phyloP scores from a whole-genome alignment of 2,329 filamentous ascomycete species.

The Alternaria consortialis region DNA sequence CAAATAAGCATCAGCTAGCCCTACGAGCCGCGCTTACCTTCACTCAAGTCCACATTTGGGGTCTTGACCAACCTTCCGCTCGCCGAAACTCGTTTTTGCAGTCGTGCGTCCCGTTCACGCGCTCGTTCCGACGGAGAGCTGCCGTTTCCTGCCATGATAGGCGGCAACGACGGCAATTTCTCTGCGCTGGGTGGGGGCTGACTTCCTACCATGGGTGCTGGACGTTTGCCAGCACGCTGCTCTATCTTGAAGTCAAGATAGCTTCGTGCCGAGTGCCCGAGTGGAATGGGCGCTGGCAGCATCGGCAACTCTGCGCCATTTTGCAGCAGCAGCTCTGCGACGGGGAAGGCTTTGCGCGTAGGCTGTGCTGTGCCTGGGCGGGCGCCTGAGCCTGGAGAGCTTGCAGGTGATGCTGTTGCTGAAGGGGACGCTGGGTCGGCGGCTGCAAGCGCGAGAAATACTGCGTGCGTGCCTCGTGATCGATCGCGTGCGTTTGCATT shows the following conservation, averaged over 20 bases:
- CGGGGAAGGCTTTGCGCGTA: conserved; percentile 71
- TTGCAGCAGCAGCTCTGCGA: conserved; percentile 90
- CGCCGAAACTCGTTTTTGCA: conserved; percentile 53
- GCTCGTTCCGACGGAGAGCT: conserved; percentile 51
- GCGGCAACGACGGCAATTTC: conserved; percentile 69
- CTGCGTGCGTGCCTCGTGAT: conserved; percentile 84
- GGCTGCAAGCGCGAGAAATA: conserved; percentile 90
- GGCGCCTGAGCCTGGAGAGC: conserved; percentile 55
- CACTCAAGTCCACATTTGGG: conserved; percentile 35
- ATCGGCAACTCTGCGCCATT: conserved; percentile 90
- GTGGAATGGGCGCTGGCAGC: conserved; percentile 79
- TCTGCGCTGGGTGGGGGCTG: conserved; percentile 62
- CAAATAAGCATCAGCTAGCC: conserved; percentile 38
- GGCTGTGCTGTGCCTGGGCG: conserved; percentile 53
- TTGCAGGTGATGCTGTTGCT: conserved; percentile 55
- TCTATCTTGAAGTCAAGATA: conserved; percentile 83
- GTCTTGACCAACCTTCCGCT: conserved; percentile 53
- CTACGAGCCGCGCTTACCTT: conserved; percentile 50
- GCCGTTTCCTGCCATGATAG: conserved; percentile 55
- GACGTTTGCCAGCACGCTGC: conserved; percentile 52
- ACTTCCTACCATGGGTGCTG: conserved; percentile 58
- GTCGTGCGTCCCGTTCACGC: conserved; percentile 47
- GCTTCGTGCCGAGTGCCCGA: conserved; percentile 79
- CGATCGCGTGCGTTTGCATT: conserved; percentile 83
- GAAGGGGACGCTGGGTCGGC: conserved; percentile 86